A percentile compares a stretch with the other conserved stretches of the same genome.
These are phyloP conservation scores for Pseudogymnoascus sp. DNA, from an alignment of 2,329 filamentous ascomycete genomes.

Conservation along the genomic window DNA sequence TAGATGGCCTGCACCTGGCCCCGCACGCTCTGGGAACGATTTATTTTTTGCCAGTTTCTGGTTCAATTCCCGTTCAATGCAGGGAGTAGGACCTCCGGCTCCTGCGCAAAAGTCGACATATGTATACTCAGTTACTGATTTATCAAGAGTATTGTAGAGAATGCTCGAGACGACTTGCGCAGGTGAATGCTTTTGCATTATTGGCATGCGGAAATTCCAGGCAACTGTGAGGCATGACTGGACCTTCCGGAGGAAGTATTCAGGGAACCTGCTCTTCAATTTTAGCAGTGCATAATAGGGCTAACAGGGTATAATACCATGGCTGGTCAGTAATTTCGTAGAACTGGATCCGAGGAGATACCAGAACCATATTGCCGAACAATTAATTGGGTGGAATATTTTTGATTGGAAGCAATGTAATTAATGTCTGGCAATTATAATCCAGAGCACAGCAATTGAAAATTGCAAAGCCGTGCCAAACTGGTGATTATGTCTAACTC, in stretches of 20 bases:
- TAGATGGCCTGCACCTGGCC: conserved; percentile 15
- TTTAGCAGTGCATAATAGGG: conserved; percentile 15
- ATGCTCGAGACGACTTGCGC: conserved; percentile 52
- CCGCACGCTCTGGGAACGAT: conserved; percentile 15
- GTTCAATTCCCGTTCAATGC: conserved; percentile 54
- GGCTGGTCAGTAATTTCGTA: conserved; percentile 61
- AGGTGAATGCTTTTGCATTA: conserved; percentile 49
- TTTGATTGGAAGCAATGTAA: background rate
- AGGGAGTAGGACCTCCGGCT: conserved; percentile 61
- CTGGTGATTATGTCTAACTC: background rate
- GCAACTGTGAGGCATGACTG: conserved; percentile 56
- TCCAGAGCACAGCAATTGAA: background rate
- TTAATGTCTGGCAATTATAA: background rate
- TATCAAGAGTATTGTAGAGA: conserved; percentile 44
- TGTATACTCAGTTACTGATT: conserved; percentile 43
- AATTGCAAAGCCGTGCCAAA: background rate
- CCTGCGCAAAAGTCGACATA: conserved; percentile 73
- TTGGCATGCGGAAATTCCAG: conserved; percentile 53
- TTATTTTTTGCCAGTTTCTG: conserved; percentile 24
- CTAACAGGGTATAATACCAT: conserved; percentile 38
- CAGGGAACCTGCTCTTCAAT: conserved; percentile 48
- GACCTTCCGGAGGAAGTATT: conserved; percentile 54
- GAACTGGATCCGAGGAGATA: conserved; percentile 52
- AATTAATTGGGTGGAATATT: background rate
- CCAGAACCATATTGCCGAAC: conserved; percentile 36